Percentiles rank a stretch among this genome's conserved stretches.
phyloP scores from a whole-genome alignment of 2,329 filamentous ascomycete genomes.

The Fusarium fujikuroi region DNA sequence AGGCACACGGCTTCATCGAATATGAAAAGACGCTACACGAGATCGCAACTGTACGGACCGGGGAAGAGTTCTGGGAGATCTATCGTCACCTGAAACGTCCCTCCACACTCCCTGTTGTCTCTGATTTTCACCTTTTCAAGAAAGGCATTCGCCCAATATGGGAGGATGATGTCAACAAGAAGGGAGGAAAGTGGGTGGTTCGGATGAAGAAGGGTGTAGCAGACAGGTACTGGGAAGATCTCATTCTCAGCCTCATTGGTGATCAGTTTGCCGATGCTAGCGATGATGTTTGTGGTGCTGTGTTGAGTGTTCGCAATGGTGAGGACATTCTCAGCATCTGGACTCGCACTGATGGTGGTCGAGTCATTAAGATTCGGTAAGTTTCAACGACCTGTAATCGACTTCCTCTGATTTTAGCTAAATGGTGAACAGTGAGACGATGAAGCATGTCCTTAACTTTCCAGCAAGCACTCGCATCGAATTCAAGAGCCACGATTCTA shows the following conservation, averaged over 20 bases:
- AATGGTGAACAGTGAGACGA: conserved; percentile 77
- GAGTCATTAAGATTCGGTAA: conserved; percentile 96
- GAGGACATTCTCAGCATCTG: conserved; percentile 98
- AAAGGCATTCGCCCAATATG: conserved; percentile 96
- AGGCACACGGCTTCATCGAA: conserved; percentile 86
- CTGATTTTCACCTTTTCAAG: conserved; percentile 98
- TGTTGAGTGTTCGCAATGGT: conserved; percentile 92
- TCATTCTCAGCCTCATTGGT: conserved; percentile 88
- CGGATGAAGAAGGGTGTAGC: conserved; percentile 96
- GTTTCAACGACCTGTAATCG: conserved; percentile 46
- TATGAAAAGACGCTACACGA: conserved; percentile 97
- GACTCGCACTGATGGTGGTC: conserved; percentile 92
- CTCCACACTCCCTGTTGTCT: conserved; percentile 87
- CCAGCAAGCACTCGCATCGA: conserved; percentile 90
- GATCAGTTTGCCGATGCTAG: conserved; percentile 93
- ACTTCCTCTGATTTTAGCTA: conserved; percentile 15
- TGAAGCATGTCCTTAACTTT: conserved; percentile 89
- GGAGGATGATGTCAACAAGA: conserved; percentile 98
- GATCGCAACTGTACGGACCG: conserved; percentile 82
- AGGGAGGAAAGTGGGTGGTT: conserved; percentile 97
- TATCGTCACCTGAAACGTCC: conserved; percentile 92
- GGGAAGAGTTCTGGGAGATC: conserved; percentile 90
- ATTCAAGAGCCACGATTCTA: conserved; percentile 96
- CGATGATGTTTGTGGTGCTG: conserved; percentile 94
- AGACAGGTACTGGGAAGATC: conserved; percentile 96